phyloP scores from a whole-genome alignment of 805 yeast species.

The Saturnispora hagleri region DNA sequence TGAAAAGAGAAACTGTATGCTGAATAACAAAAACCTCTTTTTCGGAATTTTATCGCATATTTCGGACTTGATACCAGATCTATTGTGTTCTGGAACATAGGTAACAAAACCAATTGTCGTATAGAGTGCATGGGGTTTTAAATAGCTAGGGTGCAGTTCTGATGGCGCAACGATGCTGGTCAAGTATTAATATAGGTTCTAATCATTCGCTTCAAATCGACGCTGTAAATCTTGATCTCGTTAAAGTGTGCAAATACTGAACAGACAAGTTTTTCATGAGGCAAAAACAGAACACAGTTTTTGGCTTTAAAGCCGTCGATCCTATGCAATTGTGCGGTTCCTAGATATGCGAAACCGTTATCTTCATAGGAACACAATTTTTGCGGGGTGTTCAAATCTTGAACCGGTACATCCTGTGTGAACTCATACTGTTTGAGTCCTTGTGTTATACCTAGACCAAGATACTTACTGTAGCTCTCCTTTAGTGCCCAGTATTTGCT shows the following conservation, averaged over 20 bases:
- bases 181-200: neutral
- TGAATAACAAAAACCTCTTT: neutral
- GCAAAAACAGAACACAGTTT: slow-evolving; percentile 8
- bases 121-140: neutral
- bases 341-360: neutral
- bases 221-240: slow-evolving; percentile 1
- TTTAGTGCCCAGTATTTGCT: slow-evolving; percentile 71
- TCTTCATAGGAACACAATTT: slow-evolving; percentile 9
- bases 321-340: neutral
- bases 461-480: slow-evolving; percentile 61
- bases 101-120: neutral
- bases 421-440: slow-evolving; percentile 23
- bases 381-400: neutral
- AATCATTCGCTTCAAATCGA: slow-evolving; percentile 7
- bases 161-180: neutral
- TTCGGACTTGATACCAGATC: neutral
- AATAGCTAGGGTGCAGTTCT: neutral
- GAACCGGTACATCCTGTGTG: neutral
- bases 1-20: neutral
- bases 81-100: neutral
- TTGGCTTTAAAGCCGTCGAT: neutral
- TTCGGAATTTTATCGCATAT: neutral
- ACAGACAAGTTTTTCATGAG: slow-evolving; percentile 5
- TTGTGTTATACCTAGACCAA: slow-evolving; percentile 48
- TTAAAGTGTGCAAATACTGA: slow-evolving; percentile 11